A percentile compares a stretch with the other conserved stretches of the same genome.
These are phyloP conservation scores for Saururus chinensis DNA, from an alignment of 164 flowering plant species.

Conservation along the genomic window DNA sequence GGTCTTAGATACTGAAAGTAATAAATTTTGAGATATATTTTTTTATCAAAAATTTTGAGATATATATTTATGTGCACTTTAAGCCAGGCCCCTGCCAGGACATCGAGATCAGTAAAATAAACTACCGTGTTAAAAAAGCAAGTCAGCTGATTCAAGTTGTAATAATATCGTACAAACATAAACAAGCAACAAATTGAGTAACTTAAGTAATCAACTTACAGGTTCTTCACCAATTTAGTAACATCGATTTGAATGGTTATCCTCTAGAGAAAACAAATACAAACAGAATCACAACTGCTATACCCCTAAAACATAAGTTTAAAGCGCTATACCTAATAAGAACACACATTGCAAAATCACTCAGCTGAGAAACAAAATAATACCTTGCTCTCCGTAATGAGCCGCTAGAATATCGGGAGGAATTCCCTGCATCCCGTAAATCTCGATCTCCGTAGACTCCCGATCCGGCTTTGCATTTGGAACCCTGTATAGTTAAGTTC, in stretches of 20 bases:
- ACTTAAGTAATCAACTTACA: not conserved
- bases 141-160: not conserved
- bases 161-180: not conserved
- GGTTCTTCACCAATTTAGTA: not conserved
- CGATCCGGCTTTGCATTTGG: conserved; percentile 94
- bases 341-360: not conserved
- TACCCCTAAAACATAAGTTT: not conserved
- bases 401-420: conserved; percentile 81
- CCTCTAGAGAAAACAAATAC: not conserved
- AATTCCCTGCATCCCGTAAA: conserved; percentile 98
- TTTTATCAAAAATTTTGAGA: too few relatives aligned
- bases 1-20: not conserved
- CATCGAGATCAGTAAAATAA: too few relatives aligned
- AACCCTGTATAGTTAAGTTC: conserved; percentile 34
- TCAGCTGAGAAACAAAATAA: not conserved
- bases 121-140: not conserved
- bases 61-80: not conserved
- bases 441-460: conserved; percentile 91
- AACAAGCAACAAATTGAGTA: not conserved
- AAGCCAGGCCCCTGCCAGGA: not conserved
- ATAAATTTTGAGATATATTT: too few relatives aligned
- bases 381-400: conserved; percentile 94
- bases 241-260: not conserved
- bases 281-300: not conserved
- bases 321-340: too few relatives aligned